Conservation (phyloP, 2,329 filamentous ascomycete species). For the Coleophoma crateriformis region DNA sequence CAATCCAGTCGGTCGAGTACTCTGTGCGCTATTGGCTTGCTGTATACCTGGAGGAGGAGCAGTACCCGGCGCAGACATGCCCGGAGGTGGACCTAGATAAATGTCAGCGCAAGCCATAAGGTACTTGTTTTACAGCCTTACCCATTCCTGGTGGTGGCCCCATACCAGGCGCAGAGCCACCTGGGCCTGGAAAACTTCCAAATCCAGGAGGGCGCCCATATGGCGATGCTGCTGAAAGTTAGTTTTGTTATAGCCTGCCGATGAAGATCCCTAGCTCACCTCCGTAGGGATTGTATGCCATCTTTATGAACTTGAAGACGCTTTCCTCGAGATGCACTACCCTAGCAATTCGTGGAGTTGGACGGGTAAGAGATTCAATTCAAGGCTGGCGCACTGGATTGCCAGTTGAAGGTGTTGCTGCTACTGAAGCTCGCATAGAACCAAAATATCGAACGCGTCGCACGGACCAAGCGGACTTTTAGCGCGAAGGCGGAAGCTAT, state of each 20-base stretch:
- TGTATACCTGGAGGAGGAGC: constrained; percentile 73
- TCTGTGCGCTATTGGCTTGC: constrained; percentile 66
- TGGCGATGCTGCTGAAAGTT: constrained; percentile 20
- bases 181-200: constrained; percentile 60
- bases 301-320: constrained; percentile 5
- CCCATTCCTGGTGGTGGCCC: constrained; percentile 78
- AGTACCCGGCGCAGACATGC: constrained; percentile 78
- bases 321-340: no score
- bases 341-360: not conserved
- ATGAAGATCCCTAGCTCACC: constrained; percentile 13
- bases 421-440: not conserved
- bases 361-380: not conserved
- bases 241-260: no score
- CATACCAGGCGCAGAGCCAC: constrained; percentile 57
- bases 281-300: constrained; percentile 30
- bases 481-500: constrained; percentile 2
- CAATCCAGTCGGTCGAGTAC: constrained; percentile 74
- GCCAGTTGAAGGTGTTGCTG: not conserved
- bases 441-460: not conserved
- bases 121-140: constrained; percentile 35
- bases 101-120: constrained; percentile 9
- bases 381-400: not conserved
- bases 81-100: constrained; percentile 63
- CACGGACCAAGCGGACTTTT: constrained; percentile 6
- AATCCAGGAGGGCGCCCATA: constrained; percentile 75